Conservation (phyloP, 2,329 filamentous ascomycete species). For the Penicillium sp. region DNA sequence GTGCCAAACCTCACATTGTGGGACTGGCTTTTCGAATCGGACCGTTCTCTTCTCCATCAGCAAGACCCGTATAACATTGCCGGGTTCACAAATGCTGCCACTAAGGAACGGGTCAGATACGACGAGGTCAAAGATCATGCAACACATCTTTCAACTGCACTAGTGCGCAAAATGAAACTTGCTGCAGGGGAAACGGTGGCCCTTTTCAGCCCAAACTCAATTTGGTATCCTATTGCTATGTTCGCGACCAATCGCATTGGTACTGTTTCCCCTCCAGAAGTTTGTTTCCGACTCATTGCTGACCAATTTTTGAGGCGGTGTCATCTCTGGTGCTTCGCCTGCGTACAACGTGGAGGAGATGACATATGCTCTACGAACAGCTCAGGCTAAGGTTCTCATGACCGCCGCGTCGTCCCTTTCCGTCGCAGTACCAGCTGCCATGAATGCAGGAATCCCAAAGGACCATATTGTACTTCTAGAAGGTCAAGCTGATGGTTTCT, state of each 20-base stretch:
- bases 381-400: constrained; percentile 61
- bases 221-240: constrained; percentile 70
- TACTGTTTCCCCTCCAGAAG: not conserved
- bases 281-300: not conserved
- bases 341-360: constrained; percentile 72
- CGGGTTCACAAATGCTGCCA: constrained; percentile 58
- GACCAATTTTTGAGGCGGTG: constrained; percentile 40
- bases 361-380: constrained; percentile 65
- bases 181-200: constrained; percentile 60
- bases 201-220: constrained; percentile 66
- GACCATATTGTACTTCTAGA: constrained; percentile 62
- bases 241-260: constrained; percentile 59
- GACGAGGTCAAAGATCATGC: constrained; percentile 61
- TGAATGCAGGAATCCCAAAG: constrained; percentile 57
- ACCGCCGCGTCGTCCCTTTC: constrained; percentile 60
- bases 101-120: constrained; percentile 63
- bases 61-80: constrained; percentile 40
- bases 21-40: constrained; percentile 19
- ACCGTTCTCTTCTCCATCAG: not conserved
- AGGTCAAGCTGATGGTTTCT: constrained; percentile 56
- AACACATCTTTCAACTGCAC: constrained; percentile 63
- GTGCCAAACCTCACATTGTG: constrained; percentile 15
- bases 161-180: constrained; percentile 61
- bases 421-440: constrained; percentile 59
- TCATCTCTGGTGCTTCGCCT: constrained; percentile 66